Percentiles rank a stretch among this genome's conserved stretches.
Conservation (phyloP, 2,329 filamentous ascomycete species). For the Myriosclerotinia duriaeana region DNA sequence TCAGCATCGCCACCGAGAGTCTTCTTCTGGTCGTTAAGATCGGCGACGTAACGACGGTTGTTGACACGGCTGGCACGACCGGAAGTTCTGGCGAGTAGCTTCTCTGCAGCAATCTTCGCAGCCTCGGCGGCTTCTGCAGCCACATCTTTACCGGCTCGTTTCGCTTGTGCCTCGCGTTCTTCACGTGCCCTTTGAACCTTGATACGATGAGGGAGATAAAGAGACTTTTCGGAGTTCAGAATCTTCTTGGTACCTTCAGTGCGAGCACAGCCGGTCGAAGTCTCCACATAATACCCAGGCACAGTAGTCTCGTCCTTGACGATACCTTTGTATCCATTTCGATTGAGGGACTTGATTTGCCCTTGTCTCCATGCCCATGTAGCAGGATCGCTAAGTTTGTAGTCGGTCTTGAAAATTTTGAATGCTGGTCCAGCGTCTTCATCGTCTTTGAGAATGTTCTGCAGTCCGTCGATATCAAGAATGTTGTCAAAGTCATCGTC, state of each 20-base stretch:
- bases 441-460: conserved; percentile 66
- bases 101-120: conserved; percentile 73
- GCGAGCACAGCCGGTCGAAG: conserved; percentile 78
- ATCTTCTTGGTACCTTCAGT: conserved; percentile 96
- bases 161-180: conserved; percentile 76
- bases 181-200: conserved; percentile 90
- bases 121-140: conserved; percentile 67
- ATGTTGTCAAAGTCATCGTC: conserved; percentile 63
- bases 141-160: conserved; percentile 66
- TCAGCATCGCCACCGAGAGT: conserved; percentile 80
- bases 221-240: conserved; percentile 94
- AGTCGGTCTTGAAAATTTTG: conserved; percentile 49
- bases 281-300: conserved; percentile 77
- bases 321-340: conserved; percentile 52
- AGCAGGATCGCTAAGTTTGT: conserved; percentile 54
- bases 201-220: conserved; percentile 96
- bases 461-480: conserved; percentile 70
- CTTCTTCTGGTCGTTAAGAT: conserved; percentile 93
- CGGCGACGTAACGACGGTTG: conserved; percentile 89
- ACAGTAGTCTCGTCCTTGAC: conserved; percentile 47
- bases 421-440: conserved; percentile 62
- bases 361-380: conserved; percentile 72
- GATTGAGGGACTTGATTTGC: conserved; percentile 68
- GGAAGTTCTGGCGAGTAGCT: conserved; percentile 79
- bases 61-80: conserved; percentile 94